Evolutionary conservation across 495 filamentous ascomycete genomes (phyloP), one percentile per base, ranked within the genome.

Genomic region (Xylaria venustula): DNA sequence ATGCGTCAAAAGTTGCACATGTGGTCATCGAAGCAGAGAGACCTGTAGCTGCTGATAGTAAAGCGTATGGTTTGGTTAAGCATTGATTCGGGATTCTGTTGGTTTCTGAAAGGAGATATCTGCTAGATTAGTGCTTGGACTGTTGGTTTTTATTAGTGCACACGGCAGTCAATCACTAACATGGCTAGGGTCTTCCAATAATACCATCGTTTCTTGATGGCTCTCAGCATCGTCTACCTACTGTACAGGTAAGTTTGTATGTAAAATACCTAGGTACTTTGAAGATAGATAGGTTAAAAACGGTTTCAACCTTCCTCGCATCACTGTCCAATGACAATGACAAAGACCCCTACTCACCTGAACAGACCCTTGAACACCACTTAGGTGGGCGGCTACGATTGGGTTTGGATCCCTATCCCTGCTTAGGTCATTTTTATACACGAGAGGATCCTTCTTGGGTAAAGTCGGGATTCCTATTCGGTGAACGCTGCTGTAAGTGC

Each of bases 151-250:
- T 12, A n/a, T 28, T 22, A 15, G 32, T 15, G 32, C 32, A 20
- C 54, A n/a, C 15, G 23, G 19, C 14, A 28, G 14, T 7, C 15
- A 23, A 25, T 20, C 30, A 37, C 20, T 30, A 58, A 36, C 23
- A 14, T 19, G 54, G 9, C 74, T 8, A 76, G 73, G 75, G 72
- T 67, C 66, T 64, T 53, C 59, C 63, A 4, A 34, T 5, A 34
- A 4, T 40, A 52, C 64, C 75, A 73, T 74, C 73, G 73, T 74
- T 79, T 73, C 72, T 70, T 70, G 49, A 68, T 67, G 72, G 55
- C 67, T 74, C 73, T 67, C 72, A 64, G 56, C 53, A 66, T 42
- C 48, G n/a, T n/a, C n/a, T n/a, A n/a, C n/a, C n/a, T n/a, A n/a
- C n/a, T n/a, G n/a, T n/a, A n/a, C n/a, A n/a, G n/a, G n/a, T n/a